phyloP scores from a whole-genome alignment of 2,329 filamentous ascomycete species.

The Grosmannia serpens region DNA sequence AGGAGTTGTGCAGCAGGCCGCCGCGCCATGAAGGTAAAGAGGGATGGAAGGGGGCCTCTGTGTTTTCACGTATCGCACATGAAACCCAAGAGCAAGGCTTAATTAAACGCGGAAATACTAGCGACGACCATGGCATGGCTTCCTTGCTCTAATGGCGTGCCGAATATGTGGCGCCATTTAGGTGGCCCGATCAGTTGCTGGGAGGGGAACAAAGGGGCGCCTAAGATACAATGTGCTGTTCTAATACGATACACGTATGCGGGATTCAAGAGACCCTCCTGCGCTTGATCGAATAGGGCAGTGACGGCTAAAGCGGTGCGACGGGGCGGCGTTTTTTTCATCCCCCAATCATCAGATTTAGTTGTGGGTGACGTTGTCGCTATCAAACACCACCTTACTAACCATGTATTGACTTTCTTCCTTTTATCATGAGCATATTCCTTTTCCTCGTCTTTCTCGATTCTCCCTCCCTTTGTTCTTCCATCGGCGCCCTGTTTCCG shows the following conservation, averaged over 20 bases:
- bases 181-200: not conserved
- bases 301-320: not conserved
- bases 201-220: not conserved
- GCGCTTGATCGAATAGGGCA: not conserved
- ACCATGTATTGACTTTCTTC: not conserved
- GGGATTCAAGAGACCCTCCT: not conserved
- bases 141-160: not conserved
- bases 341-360: not conserved
- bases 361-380: not conserved
- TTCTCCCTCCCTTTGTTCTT: not conserved
- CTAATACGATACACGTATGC: not conserved
- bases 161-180: not conserved
- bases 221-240: not conserved
- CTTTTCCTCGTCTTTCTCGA: not conserved
- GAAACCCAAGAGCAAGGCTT: too few relatives aligned
- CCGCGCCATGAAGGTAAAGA: too few relatives aligned
- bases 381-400: not conserved
- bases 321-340: not conserved
- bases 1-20: too few relatives aligned
- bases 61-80: too few relatives aligned
- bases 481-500: not conserved
- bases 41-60: too few relatives aligned
- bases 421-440: not conserved
- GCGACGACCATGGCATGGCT: not conserved
- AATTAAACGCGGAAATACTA: not conserved